A percentile compares a stretch with the other conserved stretches of the same genome.
Evolutionary conservation across 2,329 filamentous ascomycete species (phyloP).

Genomic region (Sporothrix brunneoviolacea): DNA sequence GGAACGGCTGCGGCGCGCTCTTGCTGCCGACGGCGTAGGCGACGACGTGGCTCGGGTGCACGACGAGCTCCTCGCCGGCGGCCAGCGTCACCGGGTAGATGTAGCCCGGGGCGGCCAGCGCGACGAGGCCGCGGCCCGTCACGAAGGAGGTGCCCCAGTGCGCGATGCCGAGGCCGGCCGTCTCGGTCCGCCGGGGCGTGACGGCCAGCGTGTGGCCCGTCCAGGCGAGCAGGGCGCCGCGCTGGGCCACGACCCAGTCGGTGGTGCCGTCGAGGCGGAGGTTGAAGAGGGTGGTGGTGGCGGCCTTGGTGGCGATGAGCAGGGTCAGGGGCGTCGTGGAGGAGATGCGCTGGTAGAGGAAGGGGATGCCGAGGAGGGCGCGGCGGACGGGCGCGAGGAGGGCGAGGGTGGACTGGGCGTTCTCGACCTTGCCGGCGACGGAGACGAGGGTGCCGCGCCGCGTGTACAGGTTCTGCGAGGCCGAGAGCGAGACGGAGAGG

Average conservation of each 20-base stretch:
- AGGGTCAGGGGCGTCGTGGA: constrained; percentile 84
- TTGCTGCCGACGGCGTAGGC: constrained; percentile 75
- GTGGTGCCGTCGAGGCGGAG: constrained; percentile 87
- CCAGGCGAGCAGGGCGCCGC: constrained; percentile 89
- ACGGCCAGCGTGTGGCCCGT: constrained; percentile 80
- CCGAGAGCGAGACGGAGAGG: constrained; percentile 84
- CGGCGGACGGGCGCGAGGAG: constrained; percentile 78
- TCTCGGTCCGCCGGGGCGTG: constrained; percentile 57
- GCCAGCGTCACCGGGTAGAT: constrained; percentile 78
- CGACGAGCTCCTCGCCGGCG: constrained; percentile 81
- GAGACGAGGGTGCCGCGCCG: constrained; percentile 85
- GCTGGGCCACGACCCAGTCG: constrained; percentile 90
- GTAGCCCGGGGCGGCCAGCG: constrained; percentile 78
- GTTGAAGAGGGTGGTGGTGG: constrained; percentile 78
- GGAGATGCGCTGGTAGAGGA: constrained; percentile 86
- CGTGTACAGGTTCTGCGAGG: constrained; percentile 90
- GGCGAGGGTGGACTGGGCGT: constrained; percentile 84
- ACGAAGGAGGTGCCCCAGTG: constrained; percentile 90
- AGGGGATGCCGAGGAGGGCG: constrained; percentile 77
- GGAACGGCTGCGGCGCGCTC: constrained; percentile 68
- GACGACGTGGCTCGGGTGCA: constrained; percentile 84
- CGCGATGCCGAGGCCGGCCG: constrained; percentile 59
- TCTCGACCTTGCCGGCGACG: constrained; percentile 82
- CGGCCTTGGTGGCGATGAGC: constrained; percentile 79
- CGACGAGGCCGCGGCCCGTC: constrained; percentile 80